Evolutionary conservation across 2,329 filamentous ascomycete species (phyloP), one percentile per base, ranked within the genome.

Genomic region (Fusarium austroafricanum): DNA sequence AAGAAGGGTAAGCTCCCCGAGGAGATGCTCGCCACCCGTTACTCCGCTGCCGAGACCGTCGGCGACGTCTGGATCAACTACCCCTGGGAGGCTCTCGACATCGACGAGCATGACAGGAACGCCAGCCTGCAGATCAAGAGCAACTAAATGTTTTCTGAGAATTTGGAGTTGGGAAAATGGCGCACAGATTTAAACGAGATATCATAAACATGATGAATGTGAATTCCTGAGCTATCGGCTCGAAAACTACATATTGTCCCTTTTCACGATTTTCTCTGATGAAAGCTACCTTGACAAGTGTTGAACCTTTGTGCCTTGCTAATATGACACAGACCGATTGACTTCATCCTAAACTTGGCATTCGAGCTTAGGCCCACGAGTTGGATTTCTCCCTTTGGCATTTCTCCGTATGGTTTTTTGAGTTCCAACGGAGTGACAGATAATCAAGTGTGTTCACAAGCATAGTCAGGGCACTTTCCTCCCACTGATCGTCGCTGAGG

Each of bases 1-100:
- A 99, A 99, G 90, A 97, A 97, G 86, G 96, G 96, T 54, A 82
- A 82, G 20, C 85, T 99, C 57, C 94, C 96, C 12, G 76, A 87
- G 20, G 89, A 93, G 37, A 93, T 98, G 87, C 84, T 95, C 68
- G 81, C 89, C 55, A 87, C 87, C 58, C 86, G 91, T 74, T 99
- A 99, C 82, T 81, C 92, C 71, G 96, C 96, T 21, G 93, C 96
- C 21, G 85, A 91, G 76, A 98, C 95, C 8, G 92, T 96, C 31
- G 88, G 87, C n/a, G 95, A 99, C 81, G 90, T 94, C 70, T 99
- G 96, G 96, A 98, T 98, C 79, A 96, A 93, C 86, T 99, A 99
- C 82, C 96, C 96, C 17, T 99, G 96, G 96, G 96, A 98, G 83
- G 96, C 96, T 42, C 91, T 82, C 33, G 92, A 97, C 78, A 97